Evolutionary conservation across 805 yeast genomes (phyloP).

Genomic region (Ogataea allantospora): DNA sequence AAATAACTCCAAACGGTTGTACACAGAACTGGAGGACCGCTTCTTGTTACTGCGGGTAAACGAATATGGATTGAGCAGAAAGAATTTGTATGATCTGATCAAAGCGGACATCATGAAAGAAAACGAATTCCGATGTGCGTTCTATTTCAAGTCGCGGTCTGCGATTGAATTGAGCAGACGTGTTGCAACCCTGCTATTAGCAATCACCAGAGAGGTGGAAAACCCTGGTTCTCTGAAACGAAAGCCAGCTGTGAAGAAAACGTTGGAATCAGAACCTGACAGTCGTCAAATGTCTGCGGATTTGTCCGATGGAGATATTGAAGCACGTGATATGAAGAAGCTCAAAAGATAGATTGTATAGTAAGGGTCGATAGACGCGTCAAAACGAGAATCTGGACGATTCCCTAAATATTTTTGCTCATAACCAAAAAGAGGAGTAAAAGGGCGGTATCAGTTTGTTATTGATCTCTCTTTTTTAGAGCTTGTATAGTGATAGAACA

Average conservation of each 20-base stretch:
- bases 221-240: slow-evolving; percentile 57
- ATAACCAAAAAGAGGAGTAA: slow-evolving; percentile 11
- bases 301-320: slow-evolving; percentile 15
- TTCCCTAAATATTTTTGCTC: background rate
- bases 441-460: slow-evolving; percentile 4
- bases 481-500: background rate
- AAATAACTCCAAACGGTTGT: slow-evolving; percentile 75
- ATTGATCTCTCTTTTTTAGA: background rate
- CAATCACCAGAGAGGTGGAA: slow-evolving; percentile 68
- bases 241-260: slow-evolving; percentile 31
- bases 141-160: slow-evolving; percentile 70
- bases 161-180: slow-evolving; percentile 72
- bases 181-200: slow-evolving; percentile 61
- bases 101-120: slow-evolving; percentile 61
- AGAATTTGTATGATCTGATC: slow-evolving; percentile 58
- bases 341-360: slow-evolving; percentile 8
- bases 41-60: slow-evolving; percentile 60
- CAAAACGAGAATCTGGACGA: slow-evolving; percentile 1
- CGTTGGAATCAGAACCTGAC: slow-evolving; percentile 11
- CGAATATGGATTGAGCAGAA: slow-evolving; percentile 62
- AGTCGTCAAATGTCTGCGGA: slow-evolving; percentile 37
- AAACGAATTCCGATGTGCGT: slow-evolving; percentile 66
- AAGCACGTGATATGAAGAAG: slow-evolving; percentile 12
- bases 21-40: slow-evolving; percentile 68
- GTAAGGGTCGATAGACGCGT: slow-evolving; percentile 10